Conservation (phyloP, 495 filamentous ascomycete genomes). For the Aspergillus mulundensis region DNA sequence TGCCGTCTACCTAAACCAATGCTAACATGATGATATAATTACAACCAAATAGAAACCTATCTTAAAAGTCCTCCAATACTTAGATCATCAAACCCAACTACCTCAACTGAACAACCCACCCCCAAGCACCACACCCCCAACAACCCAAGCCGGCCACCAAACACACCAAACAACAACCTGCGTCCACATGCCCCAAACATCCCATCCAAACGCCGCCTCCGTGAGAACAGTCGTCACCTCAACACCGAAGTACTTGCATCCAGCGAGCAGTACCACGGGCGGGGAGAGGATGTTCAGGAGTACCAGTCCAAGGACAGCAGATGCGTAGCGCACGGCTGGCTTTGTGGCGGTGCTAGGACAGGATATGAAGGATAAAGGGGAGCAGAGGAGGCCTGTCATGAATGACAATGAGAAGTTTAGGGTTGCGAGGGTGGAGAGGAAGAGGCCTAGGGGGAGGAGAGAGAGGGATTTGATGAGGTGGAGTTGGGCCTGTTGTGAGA, state of each 20-base stretch:
- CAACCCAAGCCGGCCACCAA: constrained; percentile 97
- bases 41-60: too few species aligned
- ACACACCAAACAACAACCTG: constrained; percentile 91
- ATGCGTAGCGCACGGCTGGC: constrained; percentile 19
- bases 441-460: constrained; percentile 83
- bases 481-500: constrained; percentile 51
- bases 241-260: constrained; percentile 47
- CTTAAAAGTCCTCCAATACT: neutral
- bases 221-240: constrained; percentile 56
- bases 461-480: constrained; percentile 86
- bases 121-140: constrained; percentile 52
- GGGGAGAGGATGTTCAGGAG: constrained; percentile 62
- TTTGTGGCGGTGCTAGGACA: constrained; percentile 35
- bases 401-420: constrained; percentile 94
- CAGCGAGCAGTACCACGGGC: constrained; percentile 54
- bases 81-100: neutral
- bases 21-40: too few species aligned
- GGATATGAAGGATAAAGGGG: constrained; percentile 69
- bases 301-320: constrained; percentile 25
- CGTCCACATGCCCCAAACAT: constrained; percentile 87
- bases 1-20: neutral
- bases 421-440: constrained; percentile 86
- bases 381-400: constrained; percentile 72
- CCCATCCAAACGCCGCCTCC: constrained; percentile 84
- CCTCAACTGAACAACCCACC: constrained; percentile 35